Conservation (phyloP, 257 asterid genomes). For the Thymus mandschuricus region DNA sequence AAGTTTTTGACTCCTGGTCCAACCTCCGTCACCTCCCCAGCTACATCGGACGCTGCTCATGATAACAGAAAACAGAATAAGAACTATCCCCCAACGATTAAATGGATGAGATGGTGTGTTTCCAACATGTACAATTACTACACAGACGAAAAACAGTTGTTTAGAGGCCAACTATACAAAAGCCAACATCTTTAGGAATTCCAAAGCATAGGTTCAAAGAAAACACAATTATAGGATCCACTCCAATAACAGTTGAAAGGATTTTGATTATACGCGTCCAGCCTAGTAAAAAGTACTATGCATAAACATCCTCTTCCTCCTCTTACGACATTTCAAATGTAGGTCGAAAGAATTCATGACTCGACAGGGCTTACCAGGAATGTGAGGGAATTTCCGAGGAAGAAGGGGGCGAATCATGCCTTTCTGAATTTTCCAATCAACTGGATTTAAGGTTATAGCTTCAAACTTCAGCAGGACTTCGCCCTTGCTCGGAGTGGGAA, state of each 20-base stretch:
- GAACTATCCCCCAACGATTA: slow-evolving; percentile 8
- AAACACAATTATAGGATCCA: not conserved
- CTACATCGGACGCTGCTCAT: slow-evolving; percentile 65
- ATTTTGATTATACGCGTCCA: not conserved
- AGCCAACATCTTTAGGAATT: not conserved
- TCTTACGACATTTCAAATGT: slow-evolving; percentile 7
- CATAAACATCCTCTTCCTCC: not conserved
- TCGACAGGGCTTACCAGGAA: slow-evolving; percentile 63
- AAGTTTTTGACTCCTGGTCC: slow-evolving; percentile 63
- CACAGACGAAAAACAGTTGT: too few relatives aligned
- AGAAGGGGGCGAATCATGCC: slow-evolving; percentile 74
- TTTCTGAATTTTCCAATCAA: slow-evolving; percentile 88
- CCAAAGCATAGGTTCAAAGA: not conserved
- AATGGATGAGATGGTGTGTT: not conserved
- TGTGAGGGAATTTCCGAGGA: slow-evolving; percentile 76
- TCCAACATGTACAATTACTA: not conserved
- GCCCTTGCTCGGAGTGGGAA: slow-evolving; percentile 74
- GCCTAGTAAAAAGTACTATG: not conserved
- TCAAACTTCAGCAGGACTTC: slow-evolving; percentile 84
- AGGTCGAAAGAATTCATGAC: slow-evolving; percentile 14
- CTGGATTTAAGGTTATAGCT: slow-evolving; percentile 75
- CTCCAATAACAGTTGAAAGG: slow-evolving; percentile 2
- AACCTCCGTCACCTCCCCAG: slow-evolving; percentile 74
- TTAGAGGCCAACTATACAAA: not conserved
- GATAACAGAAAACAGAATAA: not conserved